Evolutionary conservation across 805 yeast species (phyloP).

Genomic region (Sugiyamaella smithiae): DNA sequence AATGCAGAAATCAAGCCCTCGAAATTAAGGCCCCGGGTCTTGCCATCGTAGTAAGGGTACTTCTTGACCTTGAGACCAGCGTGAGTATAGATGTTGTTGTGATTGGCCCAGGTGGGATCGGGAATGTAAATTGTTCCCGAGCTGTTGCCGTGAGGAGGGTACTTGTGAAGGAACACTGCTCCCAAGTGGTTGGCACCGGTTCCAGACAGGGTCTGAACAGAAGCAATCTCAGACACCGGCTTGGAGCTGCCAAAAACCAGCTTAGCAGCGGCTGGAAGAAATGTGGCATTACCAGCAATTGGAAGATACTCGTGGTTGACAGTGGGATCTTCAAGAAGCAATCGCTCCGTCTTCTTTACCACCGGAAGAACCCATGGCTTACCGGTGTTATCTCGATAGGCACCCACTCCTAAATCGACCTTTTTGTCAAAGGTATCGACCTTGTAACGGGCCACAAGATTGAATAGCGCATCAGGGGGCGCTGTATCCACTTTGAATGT

Average conservation of each 20-base stretch:
- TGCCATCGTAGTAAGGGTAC: constrained; percentile 85
- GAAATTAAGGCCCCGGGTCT: constrained; percentile 66
- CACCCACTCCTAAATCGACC: constrained; percentile 86
- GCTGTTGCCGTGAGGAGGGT: constrained; percentile 38
- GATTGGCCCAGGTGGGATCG: constrained; percentile 98
- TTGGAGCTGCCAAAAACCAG: constrained; percentile 63
- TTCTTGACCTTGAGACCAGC: constrained; percentile 63
- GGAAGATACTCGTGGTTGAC: constrained; percentile 86
- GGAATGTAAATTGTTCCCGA: constrained; percentile 61
- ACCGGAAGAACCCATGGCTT: constrained; percentile 72
- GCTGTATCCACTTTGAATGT: constrained; percentile 24
- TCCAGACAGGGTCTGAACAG: constrained; percentile 78
- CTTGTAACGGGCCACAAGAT: constrained; percentile 44
- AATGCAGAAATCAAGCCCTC: constrained; percentile 65
- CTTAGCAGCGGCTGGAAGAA: constrained; percentile 67
- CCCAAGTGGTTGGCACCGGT: constrained; percentile 91
- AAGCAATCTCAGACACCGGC: constrained; percentile 49
- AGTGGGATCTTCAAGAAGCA: constrained; percentile 58
- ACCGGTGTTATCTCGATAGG: constrained; percentile 66
- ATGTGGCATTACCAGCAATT: constrained; percentile 71
- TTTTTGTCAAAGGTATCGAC: constrained; percentile 43
- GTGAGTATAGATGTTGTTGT: constrained; percentile 72
- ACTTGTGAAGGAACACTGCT: constrained; percentile 61
- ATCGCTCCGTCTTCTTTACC: constrained; percentile 64
- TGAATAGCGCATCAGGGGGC: constrained; percentile 90